Conservation (phyloP, 768 basidiomycete species). For the Suillus luteus region DNA sequence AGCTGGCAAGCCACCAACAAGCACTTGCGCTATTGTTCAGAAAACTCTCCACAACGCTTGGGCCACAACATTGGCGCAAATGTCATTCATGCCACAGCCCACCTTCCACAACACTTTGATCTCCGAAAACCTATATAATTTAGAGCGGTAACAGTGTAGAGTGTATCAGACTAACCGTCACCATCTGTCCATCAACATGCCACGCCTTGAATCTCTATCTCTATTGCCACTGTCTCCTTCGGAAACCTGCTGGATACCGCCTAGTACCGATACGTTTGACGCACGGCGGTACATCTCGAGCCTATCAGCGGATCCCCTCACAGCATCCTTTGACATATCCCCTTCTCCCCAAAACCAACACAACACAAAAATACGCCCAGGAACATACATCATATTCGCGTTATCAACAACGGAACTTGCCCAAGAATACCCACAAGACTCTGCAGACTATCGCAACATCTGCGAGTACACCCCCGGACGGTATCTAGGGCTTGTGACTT, state of each 20-base stretch:
- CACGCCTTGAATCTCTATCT: not conserved
- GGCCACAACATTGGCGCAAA: not conserved
- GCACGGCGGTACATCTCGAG: not conserved
- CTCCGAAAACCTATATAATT: not conserved
- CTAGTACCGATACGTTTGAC: not conserved
- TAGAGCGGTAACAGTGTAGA: not conserved
- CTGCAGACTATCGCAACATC: slow-evolving; percentile 10
- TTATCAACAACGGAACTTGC: slow-evolving; percentile 19
- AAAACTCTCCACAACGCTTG: not conserved
- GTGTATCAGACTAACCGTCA: not conserved
- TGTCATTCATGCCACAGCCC: not conserved
- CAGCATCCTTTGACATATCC: not conserved
- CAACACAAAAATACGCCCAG: slow-evolving; percentile 9
- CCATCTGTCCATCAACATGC: not conserved
- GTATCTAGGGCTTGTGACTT: slow-evolving; percentile 28
- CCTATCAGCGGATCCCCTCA: not conserved
- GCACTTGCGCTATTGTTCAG: not conserved
- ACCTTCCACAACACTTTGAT: not conserved
- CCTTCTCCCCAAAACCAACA: not conserved
- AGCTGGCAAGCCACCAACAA: not conserved
- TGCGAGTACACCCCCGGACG: slow-evolving; percentile 15
- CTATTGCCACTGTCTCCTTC: not conserved
- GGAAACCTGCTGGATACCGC: not conserved
- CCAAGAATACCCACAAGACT: slow-evolving; percentile 6
- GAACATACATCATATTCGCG: slow-evolving; percentile 20